Percentiles rank a stretch among this genome's conserved stretches.
Evolutionary conservation across 371 early-diverging fungal genomes (phyloP).

Genomic region (Syncephalastrum contaminatum): DNA sequence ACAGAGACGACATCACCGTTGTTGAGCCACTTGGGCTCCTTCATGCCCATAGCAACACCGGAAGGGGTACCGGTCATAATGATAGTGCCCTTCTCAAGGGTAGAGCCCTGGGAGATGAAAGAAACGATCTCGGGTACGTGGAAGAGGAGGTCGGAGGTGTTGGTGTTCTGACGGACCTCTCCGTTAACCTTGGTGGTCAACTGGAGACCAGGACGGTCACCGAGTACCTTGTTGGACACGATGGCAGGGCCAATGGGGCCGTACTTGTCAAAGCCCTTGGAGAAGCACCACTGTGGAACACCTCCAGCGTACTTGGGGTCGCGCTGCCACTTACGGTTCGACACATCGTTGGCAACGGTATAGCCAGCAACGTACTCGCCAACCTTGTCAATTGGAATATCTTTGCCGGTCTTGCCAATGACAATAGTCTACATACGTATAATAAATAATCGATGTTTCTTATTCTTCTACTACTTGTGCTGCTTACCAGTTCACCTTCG

Average conservation of each 20-base stretch:
- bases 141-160: conserved; percentile 53
- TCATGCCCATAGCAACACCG: conserved; percentile 53
- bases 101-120: conserved; percentile 59
- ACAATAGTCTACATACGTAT: conserved; percentile 35
- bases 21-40: conserved; percentile 49
- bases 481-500: conserved; percentile 51
- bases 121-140: conserved; percentile 44
- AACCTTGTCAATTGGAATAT: conserved; percentile 45
- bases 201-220: conserved; percentile 48
- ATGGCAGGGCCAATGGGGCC: conserved; percentile 59
- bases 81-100: conserved; percentile 57
- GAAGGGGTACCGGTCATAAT: conserved; percentile 64
- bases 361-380: conserved; percentile 57
- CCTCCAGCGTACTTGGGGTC: conserved; percentile 31
- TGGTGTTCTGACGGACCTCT: conserved; percentile 50
- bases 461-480: neutral
- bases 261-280: conserved; percentile 63
- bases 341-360: conserved; percentile 59
- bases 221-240: conserved; percentile 44
- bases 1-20: conserved; percentile 51
- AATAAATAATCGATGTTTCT: neutral
- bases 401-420: conserved; percentile 55
- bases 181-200: conserved; percentile 48
- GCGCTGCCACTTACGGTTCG: conserved; percentile 57
- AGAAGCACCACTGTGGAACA: conserved; percentile 58